phyloP scores from a whole-genome alignment of 2,329 filamentous ascomycete species.

The Paecilomyces dactylethromorphus region DNA sequence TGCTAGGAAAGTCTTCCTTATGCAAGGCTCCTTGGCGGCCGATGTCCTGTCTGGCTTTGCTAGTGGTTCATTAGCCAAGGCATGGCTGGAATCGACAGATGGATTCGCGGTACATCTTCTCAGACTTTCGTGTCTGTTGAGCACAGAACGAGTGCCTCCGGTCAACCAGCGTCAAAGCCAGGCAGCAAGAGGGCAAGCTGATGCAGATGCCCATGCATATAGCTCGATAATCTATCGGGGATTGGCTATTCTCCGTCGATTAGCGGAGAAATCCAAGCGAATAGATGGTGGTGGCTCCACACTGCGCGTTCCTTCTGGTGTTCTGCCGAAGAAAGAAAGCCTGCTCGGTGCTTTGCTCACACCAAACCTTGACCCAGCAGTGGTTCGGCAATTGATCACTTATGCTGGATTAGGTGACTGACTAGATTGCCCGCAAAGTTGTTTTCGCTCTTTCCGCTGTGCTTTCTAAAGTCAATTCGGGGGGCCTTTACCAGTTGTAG shows the following conservation, averaged over 20 bases:
- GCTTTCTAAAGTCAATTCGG: background rate
- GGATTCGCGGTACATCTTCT: conserved; percentile 77
- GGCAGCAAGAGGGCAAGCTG: conserved; percentile 27
- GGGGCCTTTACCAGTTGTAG: background rate
- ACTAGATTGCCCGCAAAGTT: conserved; percentile 5
- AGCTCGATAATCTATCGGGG: conserved; percentile 59
- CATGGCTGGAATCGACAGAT: conserved; percentile 78
- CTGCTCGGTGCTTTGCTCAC: conserved; percentile 63
- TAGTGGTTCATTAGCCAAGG: conserved; percentile 65
- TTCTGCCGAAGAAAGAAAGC: conserved; percentile 61
- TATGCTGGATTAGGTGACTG: conserved; percentile 52
- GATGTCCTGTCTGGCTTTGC: conserved; percentile 76
- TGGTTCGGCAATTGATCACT: conserved; percentile 62
- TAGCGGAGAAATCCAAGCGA: conserved; percentile 60
- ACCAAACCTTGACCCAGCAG: conserved; percentile 54
- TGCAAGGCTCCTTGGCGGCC: conserved; percentile 85
- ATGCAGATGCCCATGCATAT: conserved; percentile 36
- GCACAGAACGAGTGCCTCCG: conserved; percentile 51
- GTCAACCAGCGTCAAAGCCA: conserved; percentile 28
- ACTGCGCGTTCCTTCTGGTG: conserved; percentile 50
- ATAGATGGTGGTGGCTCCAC: conserved; percentile 48
- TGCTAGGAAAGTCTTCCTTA: conserved; percentile 77
- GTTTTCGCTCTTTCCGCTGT: background rate
- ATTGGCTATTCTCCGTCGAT: conserved; percentile 59
- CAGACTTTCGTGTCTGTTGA: conserved; percentile 66